Conservation (phyloP, 2,329 filamentous ascomycete genomes). For the Sarocladium strictum region DNA sequence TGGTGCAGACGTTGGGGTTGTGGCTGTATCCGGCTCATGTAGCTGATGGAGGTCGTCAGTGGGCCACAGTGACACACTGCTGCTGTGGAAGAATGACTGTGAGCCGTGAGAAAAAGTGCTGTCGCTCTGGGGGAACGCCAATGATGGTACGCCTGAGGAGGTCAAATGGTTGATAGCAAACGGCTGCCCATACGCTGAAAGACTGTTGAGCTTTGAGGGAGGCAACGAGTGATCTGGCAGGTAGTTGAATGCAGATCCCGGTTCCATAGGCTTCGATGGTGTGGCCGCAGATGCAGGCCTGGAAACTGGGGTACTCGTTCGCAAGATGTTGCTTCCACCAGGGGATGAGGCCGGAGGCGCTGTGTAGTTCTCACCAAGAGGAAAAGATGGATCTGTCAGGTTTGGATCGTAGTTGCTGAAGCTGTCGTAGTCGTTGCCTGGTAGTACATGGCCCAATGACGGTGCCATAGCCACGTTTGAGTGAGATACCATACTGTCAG, state of each 20-base stretch:
- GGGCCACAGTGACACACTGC: conserved; percentile 5
- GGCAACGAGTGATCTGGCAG: conserved; percentile 16
- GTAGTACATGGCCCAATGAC: conserved; percentile 37
- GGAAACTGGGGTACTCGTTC: conserved; percentile 10
- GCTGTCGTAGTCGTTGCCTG: conserved; percentile 42
- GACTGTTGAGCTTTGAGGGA: conserved; percentile 17
- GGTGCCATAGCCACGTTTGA: conserved; percentile 17
- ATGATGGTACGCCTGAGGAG: conserved; percentile 11
- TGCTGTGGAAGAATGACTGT: background rate
- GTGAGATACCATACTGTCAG: conserved; percentile 31
- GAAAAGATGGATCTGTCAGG: conserved; percentile 36
- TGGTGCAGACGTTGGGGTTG: background rate
- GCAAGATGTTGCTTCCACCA: conserved; percentile 14
- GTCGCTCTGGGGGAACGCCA: background rate
- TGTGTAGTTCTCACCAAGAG: conserved; percentile 38
- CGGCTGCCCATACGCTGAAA: conserved; percentile 15
- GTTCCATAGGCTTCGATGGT: conserved; percentile 14
- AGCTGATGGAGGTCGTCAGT: background rate
- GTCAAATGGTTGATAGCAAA: conserved; percentile 19
- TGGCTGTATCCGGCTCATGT: too few species aligned
- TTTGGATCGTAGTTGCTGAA: conserved; percentile 41
- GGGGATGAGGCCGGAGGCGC: conserved; percentile 23
- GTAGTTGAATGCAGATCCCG: conserved; percentile 18
- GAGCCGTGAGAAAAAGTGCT: background rate
- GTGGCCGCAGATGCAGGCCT: conserved; percentile 14